Conservation (phyloP, 169 alveolate species). For the Perkinsus chesapeaki region DNA sequence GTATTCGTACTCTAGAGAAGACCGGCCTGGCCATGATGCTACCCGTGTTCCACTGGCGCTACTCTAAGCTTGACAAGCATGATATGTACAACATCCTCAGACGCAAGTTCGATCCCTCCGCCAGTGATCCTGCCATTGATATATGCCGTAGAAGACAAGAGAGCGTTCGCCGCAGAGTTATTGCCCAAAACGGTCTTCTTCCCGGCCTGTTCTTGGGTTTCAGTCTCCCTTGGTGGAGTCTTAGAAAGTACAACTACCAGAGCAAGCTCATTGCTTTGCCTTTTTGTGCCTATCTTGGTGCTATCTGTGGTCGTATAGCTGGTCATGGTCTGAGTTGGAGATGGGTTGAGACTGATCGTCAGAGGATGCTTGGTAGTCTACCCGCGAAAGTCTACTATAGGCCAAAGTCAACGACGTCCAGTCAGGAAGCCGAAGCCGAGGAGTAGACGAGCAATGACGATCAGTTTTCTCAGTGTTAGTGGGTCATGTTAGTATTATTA, state of each 20-base stretch:
- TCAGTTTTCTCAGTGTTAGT: neutral
- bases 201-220: conserved; percentile 11
- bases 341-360: conserved; percentile 31
- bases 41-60: conserved; percentile 14
- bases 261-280: conserved; percentile 30
- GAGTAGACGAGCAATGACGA: neutral
- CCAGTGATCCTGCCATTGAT: conserved; percentile 26
- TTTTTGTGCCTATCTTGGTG: conserved; percentile 25
- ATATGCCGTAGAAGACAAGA: conserved; percentile 24
- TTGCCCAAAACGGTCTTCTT: conserved; percentile 32
- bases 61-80: conserved; percentile 14
- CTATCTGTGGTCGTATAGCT: conserved; percentile 20
- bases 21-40: conserved; percentile 16
- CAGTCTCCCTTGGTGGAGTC: neutral
- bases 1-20: conserved; percentile 17
- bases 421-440: neutral
- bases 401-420: neutral
- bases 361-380: conserved; percentile 26
- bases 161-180: conserved; percentile 21
- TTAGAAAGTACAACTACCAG: conserved; percentile 28
- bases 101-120: conserved; percentile 6
- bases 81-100: conserved; percentile 19
- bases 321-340: conserved; percentile 27
- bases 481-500: neutral
- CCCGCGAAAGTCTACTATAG: conserved; percentile 20